Evolutionary conservation across 495 filamentous ascomycete species (phyloP).

Genomic region (Cercophora newfieldiana): DNA sequence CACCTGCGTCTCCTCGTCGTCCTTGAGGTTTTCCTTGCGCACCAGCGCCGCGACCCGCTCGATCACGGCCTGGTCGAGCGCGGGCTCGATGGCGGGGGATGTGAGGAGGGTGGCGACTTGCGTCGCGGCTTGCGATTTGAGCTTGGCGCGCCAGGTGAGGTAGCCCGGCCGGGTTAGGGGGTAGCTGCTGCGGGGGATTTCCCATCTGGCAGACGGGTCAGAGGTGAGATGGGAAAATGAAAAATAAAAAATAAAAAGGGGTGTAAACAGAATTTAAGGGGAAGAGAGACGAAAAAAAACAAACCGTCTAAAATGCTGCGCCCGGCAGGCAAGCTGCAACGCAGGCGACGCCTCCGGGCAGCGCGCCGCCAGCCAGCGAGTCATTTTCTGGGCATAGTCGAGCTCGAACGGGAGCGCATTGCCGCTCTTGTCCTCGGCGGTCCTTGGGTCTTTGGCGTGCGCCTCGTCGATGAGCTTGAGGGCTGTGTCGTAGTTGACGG

Average conservation of each 20-base stretch:
- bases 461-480: conserved; percentile 69
- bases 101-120: conserved; percentile 56
- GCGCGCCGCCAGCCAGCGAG: conserved; percentile 59
- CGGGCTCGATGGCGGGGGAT: conserved; percentile 38
- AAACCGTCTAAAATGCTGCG: conserved; percentile 67
- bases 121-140: conserved; percentile 69
- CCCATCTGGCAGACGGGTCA: conserved; percentile 60
- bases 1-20: conserved; percentile 65
- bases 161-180: conserved; percentile 71
- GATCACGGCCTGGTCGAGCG: conserved; percentile 40
- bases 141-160: conserved; percentile 68
- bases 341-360: conserved; percentile 58
- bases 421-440: conserved; percentile 35
- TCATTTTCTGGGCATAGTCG: conserved; percentile 78
- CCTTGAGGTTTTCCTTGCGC: conserved; percentile 63
- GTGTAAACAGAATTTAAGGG: too few relatives aligned
- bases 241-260: background rate
- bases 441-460: conserved; percentile 66
- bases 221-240: background rate
- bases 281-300: background rate
- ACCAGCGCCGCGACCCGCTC: conserved; percentile 60
- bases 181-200: conserved; percentile 69
- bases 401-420: conserved; percentile 66
- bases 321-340: conserved; percentile 71
- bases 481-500: conserved; percentile 41